Conservation (phyloP, 768 basidiomycete species). For the Lepiota venenata region DNA sequence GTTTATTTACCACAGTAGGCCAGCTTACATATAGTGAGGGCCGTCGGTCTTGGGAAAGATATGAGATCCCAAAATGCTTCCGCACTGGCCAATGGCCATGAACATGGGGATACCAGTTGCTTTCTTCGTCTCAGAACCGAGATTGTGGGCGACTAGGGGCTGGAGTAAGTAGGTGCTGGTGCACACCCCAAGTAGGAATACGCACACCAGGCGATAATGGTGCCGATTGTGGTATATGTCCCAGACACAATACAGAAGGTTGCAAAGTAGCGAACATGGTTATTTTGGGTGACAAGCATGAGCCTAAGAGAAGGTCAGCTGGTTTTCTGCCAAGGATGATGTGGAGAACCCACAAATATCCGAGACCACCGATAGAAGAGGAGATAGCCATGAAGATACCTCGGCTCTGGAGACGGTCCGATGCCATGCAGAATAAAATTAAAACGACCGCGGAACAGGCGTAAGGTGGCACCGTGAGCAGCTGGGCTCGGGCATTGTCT, state of each 20-base stretch:
- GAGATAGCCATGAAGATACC: constrained; percentile 44
- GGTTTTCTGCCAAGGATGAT: background rate
- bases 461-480: constrained; percentile 82
- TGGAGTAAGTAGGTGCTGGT: background rate
- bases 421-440: constrained; percentile 51
- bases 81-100: constrained; percentile 79
- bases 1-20: background rate
- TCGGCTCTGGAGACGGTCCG: constrained; percentile 66
- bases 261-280: constrained; percentile 71
- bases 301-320: constrained; percentile 33
- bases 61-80: constrained; percentile 73
- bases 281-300: constrained; percentile 49
- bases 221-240: constrained; percentile 73
- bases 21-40: constrained; percentile 56
- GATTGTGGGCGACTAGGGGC: constrained; percentile 62
- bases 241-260: constrained; percentile 75
- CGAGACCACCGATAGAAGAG: constrained; percentile 46
- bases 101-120: constrained; percentile 76
- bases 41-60: constrained; percentile 63
- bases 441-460: constrained; percentile 67
- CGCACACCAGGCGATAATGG: constrained; percentile 78
- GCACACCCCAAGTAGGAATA: constrained; percentile 9
- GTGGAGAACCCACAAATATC: constrained; percentile 54
- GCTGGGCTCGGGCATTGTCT: constrained; percentile 66
- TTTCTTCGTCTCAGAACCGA: constrained; percentile 75